phyloP scores from a whole-genome alignment of 805 yeast species.

The Isabelozyma rhagii region DNA sequence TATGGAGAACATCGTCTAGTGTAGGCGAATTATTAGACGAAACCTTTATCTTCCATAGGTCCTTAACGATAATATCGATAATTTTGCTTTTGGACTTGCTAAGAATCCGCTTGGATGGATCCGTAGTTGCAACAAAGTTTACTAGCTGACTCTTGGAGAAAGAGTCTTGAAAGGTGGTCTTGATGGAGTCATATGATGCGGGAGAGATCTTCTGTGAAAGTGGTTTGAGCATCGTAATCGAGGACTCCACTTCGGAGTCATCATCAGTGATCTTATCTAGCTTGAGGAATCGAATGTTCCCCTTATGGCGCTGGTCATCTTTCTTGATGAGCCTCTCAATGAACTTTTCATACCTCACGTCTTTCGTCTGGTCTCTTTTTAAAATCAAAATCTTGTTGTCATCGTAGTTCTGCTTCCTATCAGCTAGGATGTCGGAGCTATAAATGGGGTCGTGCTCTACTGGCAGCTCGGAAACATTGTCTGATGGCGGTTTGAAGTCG shows the following conservation, averaged over 20 bases:
- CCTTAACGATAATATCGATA: conserved; percentile 33
- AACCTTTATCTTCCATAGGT: conserved; percentile 12
- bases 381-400: conserved; percentile 12
- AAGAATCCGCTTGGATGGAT: neutral
- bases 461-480: neutral
- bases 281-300: conserved; percentile 6
- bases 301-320: neutral
- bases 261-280: conserved; percentile 8
- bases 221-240: neutral
- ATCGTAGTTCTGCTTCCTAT: neutral
- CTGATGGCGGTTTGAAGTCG: neutral
- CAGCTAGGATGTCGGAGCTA: neutral
- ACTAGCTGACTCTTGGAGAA: neutral
- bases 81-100: conserved; percentile 11
- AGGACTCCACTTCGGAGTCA: neutral
- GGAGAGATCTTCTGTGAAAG: neutral
- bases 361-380: conserved; percentile 14
- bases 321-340: neutral
- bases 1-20: conserved; percentile 29
- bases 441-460: neutral
- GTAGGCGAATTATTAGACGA: conserved; percentile 3
- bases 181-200: neutral
- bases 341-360: conserved; percentile 2
- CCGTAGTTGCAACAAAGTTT: neutral
- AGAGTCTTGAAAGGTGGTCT: neutral